Percentiles rank a stretch among this genome's conserved stretches.
Evolutionary conservation across 1,284 basidiomycete species (phyloP).

Genomic region (Apiotrichum laibachii): DNA sequence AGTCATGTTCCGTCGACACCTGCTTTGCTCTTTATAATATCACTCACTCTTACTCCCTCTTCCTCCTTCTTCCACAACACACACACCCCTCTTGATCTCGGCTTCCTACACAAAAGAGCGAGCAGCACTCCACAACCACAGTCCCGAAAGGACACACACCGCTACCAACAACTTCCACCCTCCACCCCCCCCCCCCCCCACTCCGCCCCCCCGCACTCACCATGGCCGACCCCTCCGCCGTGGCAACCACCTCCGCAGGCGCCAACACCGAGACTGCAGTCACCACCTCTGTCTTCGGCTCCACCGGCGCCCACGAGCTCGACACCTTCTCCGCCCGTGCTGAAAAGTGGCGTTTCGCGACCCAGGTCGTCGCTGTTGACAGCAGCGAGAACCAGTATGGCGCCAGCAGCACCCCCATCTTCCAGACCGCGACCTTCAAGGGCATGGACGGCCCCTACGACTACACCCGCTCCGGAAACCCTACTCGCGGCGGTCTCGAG

Average conservation of each 20-base stretch:
- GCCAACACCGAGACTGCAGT: constrained; percentile 3
- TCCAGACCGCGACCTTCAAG: constrained; percentile 98
- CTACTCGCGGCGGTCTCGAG: constrained; percentile 90
- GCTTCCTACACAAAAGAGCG: too few species aligned
- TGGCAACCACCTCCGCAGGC: background rate
- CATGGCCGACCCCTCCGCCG: background rate
- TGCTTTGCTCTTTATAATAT: too few species aligned
- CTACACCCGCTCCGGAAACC: constrained; percentile 93
- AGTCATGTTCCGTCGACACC: too few species aligned
- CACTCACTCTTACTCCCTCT: background rate
- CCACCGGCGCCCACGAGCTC: constrained; percentile 28
- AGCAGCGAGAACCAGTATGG: constrained; percentile 87
- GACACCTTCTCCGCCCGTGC: constrained; percentile 34
- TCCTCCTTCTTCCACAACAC: background rate
- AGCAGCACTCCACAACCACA: too few species aligned
- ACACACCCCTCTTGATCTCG: too few species aligned
- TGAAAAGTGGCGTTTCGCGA: constrained; percentile 47
- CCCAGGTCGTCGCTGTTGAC: constrained; percentile 78
- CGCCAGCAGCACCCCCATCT: constrained; percentile 91
- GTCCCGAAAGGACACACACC: too few species aligned
- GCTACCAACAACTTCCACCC: too few species aligned
- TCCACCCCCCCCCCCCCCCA: background rate
- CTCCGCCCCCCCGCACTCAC: background rate
- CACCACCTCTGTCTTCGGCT: constrained; percentile 34
- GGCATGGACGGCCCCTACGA: constrained; percentile 83